Base-by-base conservation (phyloP, 1,284 basidiomycete genomes). In the Melampsora occidentalis region DNA sequence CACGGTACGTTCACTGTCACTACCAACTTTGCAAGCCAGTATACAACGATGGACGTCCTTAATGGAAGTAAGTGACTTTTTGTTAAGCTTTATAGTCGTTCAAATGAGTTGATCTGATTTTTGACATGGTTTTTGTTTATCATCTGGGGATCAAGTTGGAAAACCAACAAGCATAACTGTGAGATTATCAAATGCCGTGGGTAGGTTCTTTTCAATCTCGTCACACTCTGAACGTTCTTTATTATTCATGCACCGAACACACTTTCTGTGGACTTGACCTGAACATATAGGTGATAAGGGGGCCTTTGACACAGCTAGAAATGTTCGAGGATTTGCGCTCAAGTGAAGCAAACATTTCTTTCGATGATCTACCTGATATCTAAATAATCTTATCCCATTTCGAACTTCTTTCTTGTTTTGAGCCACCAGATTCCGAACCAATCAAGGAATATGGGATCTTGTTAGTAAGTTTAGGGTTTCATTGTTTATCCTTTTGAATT, bases 1-100 rank as follows among this genome's bases (percentile, higher is more conserved):
- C 51, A 65, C 42, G 71, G 71, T 9, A 72, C 71, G 10, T 72
- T 72, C 51, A 72, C 71, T 18, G 71, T 72, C 16, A 72, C 71
- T 14, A 72, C 71, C n/a, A 53, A 72, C n/a, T 66, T 72, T 25
- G 61, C 71, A 33, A 72, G 62, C 62, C 71, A 66, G 57, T 57
- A 57, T 22, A 72, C 71, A 12, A 65, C 25, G 42, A 72, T 72
- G 71, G 63, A 66, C 49, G 33, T 72, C 20, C 64, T 72, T 20
- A 51, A 61, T 5, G 35, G 39, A 16, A 62, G 71, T 72, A 35
- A 53, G 71, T 22, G 39, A 7, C 9, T 35, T 64, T n/a, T 31
- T 63, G 51, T 53, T 65, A 22, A 25, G 18, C 42, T 12, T 28
- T 35, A 16, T 5, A 5, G 33, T 62, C 42, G 18, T 16, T 42